Base-by-base conservation (phyloP, 169 alveolate genomes). In the Cyclospora cayetanensis region DNA sequence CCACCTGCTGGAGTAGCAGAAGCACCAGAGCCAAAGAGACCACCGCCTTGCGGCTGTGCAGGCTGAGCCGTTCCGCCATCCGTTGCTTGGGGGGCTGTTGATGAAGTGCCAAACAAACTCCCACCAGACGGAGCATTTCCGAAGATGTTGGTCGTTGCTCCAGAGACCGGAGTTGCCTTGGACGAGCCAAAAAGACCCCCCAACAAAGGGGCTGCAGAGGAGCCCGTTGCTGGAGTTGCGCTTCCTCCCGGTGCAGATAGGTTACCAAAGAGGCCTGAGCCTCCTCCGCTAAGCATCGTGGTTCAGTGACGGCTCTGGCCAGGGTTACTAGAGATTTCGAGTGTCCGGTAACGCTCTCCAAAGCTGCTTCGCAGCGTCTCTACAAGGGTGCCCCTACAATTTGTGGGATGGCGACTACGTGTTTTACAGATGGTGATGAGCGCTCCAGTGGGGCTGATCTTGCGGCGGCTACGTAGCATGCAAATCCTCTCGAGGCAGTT, bases 131-230 rank as follows among this genome's bases (percentile, higher is more conserved):
- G 42, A 20, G 60, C 27, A 22, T n/a, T 53, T 29, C 70, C 70
- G 52, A 50, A 34, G 43, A 50, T 52, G 60, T 55, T 52, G 53
- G 90, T 34, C 37, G 90, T 31, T 55, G 76, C 22, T 25, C 60
- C 76, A 18, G 90, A 37, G 15, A 37, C 55, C 20, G 85, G 12
- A 0, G 85, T 72, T 42, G 66, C 55, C 18, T 52, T 72, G 29
- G 83, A 18, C 39, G 91, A 27, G 29, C 84, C 84, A 27, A 86
- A 86, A 60, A 86, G 85, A 41, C 74, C 31, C n/a, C 85, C 91
- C 25, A 80, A 52, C 3, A 55, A 50, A 0, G 63, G 63, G 63
- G 2, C 68, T 35, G 74, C 90, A 41, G 72, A 18, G 22, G 74
- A 9, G 12, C 77, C 60, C 74, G 76, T 22, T 7, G 50, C 34